Conservation (phyloP, 2,329 filamentous ascomycete genomes). For the Ascocoryne sarcoides region DNA sequence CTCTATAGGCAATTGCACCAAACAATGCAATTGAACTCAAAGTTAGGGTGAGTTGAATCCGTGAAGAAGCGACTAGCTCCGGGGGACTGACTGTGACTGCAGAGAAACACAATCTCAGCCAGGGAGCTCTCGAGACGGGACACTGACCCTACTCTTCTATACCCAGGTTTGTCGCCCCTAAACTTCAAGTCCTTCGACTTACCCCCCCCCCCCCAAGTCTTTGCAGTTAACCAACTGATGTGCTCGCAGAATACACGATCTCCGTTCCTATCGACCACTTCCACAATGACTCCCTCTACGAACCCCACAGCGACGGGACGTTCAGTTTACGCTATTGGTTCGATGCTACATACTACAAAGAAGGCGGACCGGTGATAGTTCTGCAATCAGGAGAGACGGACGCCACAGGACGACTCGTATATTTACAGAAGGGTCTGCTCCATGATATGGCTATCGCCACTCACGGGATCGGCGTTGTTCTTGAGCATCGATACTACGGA, state of each 20-base stretch:
- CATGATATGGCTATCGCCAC: conserved; percentile 62
- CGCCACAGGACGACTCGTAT: conserved; percentile 53
- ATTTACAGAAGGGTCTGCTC: conserved; percentile 69
- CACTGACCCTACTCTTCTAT: conserved; percentile 20
- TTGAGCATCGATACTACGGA: conserved; percentile 87
- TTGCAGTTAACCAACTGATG: conserved; percentile 17
- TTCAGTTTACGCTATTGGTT: conserved; percentile 79
- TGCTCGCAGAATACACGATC: conserved; percentile 30
- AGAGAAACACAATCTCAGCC: conserved; percentile 19
- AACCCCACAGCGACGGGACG: conserved; percentile 59
- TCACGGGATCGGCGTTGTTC: conserved; percentile 65
- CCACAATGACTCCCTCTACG: conserved; percentile 69
- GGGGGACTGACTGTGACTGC: neutral
- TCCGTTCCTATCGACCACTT: conserved; percentile 61
- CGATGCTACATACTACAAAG: conserved; percentile 64
- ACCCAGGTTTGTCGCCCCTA: no score
- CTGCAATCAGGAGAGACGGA: conserved; percentile 64
- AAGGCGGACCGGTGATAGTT: conserved; percentile 74
- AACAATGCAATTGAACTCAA: conserved; percentile 15
- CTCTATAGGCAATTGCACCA: conserved; percentile 5
- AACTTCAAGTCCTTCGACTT: no score
- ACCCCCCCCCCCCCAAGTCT: conserved; percentile 9
- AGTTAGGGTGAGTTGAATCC: conserved; percentile 10
- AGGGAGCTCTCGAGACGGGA: conserved; percentile 10
- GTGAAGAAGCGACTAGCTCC: neutral